A percentile compares a stretch with the other conserved stretches of the same genome.
Conservation (phyloP, 2,329 filamentous ascomycete species). For the Scopulariopsis brevicaulis region DNA sequence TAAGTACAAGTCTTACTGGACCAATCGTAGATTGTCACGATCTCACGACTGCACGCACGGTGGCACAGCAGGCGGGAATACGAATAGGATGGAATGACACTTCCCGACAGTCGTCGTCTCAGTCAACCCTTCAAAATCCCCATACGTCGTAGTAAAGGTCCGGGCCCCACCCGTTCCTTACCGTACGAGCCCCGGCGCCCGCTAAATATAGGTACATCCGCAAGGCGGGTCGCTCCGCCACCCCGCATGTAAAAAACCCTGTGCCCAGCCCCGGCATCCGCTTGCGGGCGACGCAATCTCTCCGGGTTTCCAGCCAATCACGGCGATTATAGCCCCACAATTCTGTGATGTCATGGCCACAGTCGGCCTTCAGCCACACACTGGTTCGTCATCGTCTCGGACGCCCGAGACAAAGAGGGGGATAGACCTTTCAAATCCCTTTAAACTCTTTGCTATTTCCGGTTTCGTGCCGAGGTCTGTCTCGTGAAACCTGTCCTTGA, state of each 20-base stretch:
- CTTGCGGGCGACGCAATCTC: neutral
- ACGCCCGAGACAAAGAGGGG: neutral
- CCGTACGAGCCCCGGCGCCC: neutral
- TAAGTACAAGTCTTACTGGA: no score
- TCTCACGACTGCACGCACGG: neutral
- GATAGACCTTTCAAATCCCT: neutral
- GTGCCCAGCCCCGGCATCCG: neutral
- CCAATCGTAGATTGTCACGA: neutral
- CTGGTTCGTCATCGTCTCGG: neutral
- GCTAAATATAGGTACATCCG: neutral
- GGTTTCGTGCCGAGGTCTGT: neutral
- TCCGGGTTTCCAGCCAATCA: neutral
- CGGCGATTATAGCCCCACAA: neutral
- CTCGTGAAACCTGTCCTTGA: neutral
- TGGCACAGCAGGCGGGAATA: no score
- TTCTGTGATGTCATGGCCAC: conserved; percentile 2
- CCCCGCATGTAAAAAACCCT: neutral
- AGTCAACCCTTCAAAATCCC: neutral
- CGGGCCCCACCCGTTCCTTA: neutral
- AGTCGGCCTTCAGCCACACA: neutral
- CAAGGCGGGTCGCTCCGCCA: neutral
- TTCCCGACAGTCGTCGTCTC: neutral
- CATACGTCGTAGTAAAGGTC: neutral
- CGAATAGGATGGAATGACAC: neutral
- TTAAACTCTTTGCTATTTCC: neutral